These are phyloP conservation scores for Colletotrichum simmondsii DNA, from an alignment of 2,329 filamentous ascomycete species.

Conservation along the genomic window DNA sequence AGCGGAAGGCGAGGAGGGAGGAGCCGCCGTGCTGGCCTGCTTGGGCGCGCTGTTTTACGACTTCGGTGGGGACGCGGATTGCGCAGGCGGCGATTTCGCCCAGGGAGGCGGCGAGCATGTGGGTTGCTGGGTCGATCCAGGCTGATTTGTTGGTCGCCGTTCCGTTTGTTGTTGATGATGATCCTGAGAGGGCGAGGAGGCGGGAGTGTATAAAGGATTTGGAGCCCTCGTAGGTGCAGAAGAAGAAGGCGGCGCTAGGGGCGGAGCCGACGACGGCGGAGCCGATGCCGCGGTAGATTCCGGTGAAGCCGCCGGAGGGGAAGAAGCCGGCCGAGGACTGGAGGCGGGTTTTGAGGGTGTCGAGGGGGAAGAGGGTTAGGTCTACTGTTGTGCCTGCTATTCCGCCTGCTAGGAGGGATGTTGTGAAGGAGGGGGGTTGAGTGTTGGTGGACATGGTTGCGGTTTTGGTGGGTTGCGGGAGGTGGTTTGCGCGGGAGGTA, in stretches of 20 bases:
- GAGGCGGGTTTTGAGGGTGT: conserved; percentile 97
- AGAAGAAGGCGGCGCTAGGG: conserved; percentile 95
- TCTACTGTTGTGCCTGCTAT: conserved; percentile 96
- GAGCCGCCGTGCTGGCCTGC: conserved; percentile 82
- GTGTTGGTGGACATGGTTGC: not conserved
- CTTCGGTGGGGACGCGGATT: conserved; percentile 93
- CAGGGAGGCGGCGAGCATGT: conserved; percentile 87
- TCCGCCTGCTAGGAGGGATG: conserved; percentile 81
- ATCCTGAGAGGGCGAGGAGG: conserved; percentile 39
- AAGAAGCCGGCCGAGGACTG: conserved; percentile 85
- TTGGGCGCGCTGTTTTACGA: conserved; percentile 96
- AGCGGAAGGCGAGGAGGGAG: conserved; percentile 72
- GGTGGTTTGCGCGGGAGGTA: not conserved
- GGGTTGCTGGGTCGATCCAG: conserved; percentile 48
- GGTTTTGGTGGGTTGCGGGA: not conserved
- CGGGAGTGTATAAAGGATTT: conserved; percentile 64
- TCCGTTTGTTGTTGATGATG: no score
- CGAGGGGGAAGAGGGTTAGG: conserved; percentile 95
- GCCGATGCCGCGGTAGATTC: conserved; percentile 93
- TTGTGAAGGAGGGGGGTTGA: conserved; percentile 59
- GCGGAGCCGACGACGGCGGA: conserved; percentile 91
- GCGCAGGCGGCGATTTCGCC: conserved; percentile 95
- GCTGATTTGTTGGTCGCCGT: not conserved
- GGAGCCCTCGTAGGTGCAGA: conserved; percentile 88
- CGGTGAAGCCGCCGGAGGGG: conserved; percentile 85